A percentile compares a stretch with the other conserved stretches of the same genome.
Evolutionary conservation across 257 asterid genomes (phyloP).

Genomic region (Solanum medicagineum): DNA sequence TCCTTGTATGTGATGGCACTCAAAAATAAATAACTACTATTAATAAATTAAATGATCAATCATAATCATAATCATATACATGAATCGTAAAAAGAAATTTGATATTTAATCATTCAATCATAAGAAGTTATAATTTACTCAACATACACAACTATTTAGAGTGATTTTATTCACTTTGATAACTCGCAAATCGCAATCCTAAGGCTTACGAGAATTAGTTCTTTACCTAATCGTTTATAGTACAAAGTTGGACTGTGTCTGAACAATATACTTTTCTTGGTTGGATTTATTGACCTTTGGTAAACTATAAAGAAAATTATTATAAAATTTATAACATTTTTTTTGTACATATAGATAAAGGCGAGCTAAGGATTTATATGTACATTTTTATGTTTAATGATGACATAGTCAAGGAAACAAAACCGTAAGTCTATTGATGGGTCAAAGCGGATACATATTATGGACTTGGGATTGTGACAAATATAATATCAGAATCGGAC

Average conservation of each 20-base stretch:
- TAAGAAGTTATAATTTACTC: background rate
- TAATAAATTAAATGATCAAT: background rate
- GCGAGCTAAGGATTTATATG: background rate
- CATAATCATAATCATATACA: background rate
- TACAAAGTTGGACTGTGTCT: background rate
- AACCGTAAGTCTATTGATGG: background rate
- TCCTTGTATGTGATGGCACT: background rate
- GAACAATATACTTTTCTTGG: background rate
- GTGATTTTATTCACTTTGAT: background rate
- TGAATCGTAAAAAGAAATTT: background rate
- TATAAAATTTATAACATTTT: background rate
- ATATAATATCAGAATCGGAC: background rate
- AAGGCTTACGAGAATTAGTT: background rate
- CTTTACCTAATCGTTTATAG: background rate
- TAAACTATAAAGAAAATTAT: background rate
- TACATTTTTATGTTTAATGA: background rate
- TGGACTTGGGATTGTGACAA: background rate
- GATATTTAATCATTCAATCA: background rate
- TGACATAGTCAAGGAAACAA: background rate
- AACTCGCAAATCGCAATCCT: background rate
- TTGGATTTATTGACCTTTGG: background rate
- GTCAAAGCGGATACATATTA: background rate
- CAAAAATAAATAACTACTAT: background rate
- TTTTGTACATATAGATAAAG: background rate
- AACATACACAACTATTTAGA: background rate